Percentiles rank a stretch among this genome's conserved stretches.
phyloP scores from a whole-genome alignment of 352 stramenopile genomes.

The Phytophthora lateralis region DNA sequence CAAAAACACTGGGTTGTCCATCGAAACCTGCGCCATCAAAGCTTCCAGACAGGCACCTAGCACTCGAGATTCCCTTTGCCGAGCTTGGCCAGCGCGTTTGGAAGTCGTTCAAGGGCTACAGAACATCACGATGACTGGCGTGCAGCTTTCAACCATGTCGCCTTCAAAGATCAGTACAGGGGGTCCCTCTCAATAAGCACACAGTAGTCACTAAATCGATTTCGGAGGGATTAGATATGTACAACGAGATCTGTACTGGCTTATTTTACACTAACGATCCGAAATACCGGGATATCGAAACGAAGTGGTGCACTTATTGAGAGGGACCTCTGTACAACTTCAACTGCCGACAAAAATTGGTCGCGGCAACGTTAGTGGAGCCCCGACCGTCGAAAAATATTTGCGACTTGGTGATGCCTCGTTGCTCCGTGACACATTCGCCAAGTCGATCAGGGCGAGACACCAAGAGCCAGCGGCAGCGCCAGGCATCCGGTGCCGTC shows the following conservation, averaged over 20 bases:
- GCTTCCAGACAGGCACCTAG: conserved; percentile 5
- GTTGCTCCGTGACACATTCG: conserved; percentile 13
- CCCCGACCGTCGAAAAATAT: conserved; percentile 9
- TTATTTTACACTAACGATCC: too few species aligned
- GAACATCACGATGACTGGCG: conserved; percentile 16
- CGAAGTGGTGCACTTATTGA: too few species aligned
- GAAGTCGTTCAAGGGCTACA: too few species aligned
- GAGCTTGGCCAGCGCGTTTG: neutral
- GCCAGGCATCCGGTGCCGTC: conserved; percentile 40
- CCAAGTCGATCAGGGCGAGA: conserved; percentile 10
- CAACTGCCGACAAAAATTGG: conserved; percentile 13
- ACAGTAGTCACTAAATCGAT: too few species aligned
- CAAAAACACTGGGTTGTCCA: conserved; percentile 7
- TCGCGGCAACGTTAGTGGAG: conserved; percentile 1
- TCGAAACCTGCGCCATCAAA: neutral
- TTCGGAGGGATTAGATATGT: too few species aligned
- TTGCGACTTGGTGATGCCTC: conserved; percentile 20
- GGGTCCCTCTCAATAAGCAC: too few species aligned
- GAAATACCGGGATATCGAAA: too few species aligned
- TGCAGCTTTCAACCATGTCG: conserved; percentile 1
- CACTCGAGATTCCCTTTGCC: neutral
- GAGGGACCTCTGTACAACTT: too few species aligned
- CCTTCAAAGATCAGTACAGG: conserved; percentile 17
- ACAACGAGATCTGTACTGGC: too few species aligned
- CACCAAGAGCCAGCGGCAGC: conserved; percentile 34